Evolutionary conservation across 768 basidiomycete genomes (phyloP), one percentile per base, ranked within the genome.

Genomic region (Nidula microcarpa): DNA sequence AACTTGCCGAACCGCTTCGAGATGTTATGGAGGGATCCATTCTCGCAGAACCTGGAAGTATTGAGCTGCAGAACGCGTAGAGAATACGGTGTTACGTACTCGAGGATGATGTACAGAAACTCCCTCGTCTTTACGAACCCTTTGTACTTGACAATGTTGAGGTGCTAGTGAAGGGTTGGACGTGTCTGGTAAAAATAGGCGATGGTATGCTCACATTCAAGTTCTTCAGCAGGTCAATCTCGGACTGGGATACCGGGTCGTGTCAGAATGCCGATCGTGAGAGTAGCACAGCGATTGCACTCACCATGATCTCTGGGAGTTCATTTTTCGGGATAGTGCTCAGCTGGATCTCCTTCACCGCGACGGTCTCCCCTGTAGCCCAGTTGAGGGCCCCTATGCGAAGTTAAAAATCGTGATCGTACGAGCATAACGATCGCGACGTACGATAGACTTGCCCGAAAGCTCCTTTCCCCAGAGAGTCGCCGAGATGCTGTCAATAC

Each of bases 111-210:
- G 69, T 96, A 96, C 55, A 99, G 77, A 68, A 86, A 94, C 62
- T 97, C 92, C 52, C 86, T 84, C 49, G 94, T 95, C 73, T 94
- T 94, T 66, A 94, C 92, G 62, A 96, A 98, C 10, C 97, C 97
- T 64, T 96, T 95, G 75, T 99, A 99, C 72, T 99, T 96, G 65
- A 98, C 97, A 65, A 99, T 98, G 67, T 98, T 98, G 41, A 87
- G 78, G 66, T 98, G 94, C 94, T 96, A 68, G 48, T 36, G 39
- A 53, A 51, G 34, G 30, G 36, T 49, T 44, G 55, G 9, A 11
- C 11, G 16, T 51, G 50, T 11, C 16, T 11, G n/a, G 16, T 39
- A 10, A 32, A 34, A 10, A 1, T 51, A 34, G 30, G 4, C 30
- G 10, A 30, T 18, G 30, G 5, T 9, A 50, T 34, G 66, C 80